Conservation (phyloP, 345 rosid genomes). For the Rhodomyrtus tomentosa region DNA sequence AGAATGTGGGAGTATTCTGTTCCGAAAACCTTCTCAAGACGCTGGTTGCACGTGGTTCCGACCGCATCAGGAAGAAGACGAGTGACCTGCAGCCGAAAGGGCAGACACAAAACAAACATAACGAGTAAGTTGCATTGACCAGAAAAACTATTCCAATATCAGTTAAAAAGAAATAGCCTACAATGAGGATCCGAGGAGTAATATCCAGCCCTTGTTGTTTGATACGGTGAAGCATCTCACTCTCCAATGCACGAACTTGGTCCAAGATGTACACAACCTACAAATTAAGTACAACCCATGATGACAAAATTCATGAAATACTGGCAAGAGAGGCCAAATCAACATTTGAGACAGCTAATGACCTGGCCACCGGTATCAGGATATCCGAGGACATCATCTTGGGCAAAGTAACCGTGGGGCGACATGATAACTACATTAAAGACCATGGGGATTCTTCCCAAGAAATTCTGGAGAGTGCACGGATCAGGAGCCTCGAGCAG, state of each 20-base stretch:
- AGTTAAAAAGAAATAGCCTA: neutral
- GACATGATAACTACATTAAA: slow-evolving; percentile 91
- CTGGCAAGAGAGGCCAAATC: neutral
- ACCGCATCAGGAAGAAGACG: slow-evolving; percentile 87
- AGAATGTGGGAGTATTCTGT: slow-evolving; percentile 78
- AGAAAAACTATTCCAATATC: neutral
- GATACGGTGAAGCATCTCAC: slow-evolving; percentile 86
- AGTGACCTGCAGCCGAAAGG: slow-evolving; percentile 40
- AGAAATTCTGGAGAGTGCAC: slow-evolving; percentile 84
- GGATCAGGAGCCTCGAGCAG: slow-evolving; percentile 98
- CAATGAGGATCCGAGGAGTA: slow-evolving; percentile 79
- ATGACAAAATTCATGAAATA: neutral
- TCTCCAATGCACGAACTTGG: slow-evolving; percentile 95
- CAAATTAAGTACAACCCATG: neutral
- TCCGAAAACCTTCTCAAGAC: slow-evolving; percentile 77
- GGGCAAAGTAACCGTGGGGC: slow-evolving; percentile 96
- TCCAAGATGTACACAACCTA: slow-evolving; percentile 95
- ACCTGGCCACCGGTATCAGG: slow-evolving; percentile 99
- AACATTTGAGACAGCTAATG: neutral
- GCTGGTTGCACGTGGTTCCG: slow-evolving; percentile 90
- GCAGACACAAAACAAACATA: neutral
- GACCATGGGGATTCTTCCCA: slow-evolving; percentile 91
- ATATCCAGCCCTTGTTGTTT: slow-evolving; percentile 90
- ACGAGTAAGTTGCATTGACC: neutral
- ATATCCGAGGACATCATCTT: slow-evolving; percentile 90